A percentile compares a stretch with the other conserved stretches of the same genome.
Conservation (phyloP, 345 rosid genomes). For the Populus tremula region DNA sequence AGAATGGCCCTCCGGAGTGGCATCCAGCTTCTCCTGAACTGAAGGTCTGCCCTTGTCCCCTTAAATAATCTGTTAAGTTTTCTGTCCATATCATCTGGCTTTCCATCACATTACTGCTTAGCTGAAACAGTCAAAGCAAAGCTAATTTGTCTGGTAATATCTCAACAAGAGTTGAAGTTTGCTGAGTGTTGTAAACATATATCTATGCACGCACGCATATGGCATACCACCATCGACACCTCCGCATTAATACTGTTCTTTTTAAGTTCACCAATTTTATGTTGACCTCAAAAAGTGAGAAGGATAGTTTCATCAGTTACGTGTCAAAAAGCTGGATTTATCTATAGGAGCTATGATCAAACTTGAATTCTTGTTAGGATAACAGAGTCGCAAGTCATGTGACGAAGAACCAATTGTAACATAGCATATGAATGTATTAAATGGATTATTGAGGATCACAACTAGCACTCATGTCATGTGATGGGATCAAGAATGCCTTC, state of each 20-base stretch:
- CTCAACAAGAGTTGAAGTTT: neutral
- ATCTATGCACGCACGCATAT: neutral
- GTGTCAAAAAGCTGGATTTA: neutral
- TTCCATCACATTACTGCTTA: neutral
- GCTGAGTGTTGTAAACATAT: neutral
- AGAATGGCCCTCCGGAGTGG: constrained; percentile 92
- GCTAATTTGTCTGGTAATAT: neutral
- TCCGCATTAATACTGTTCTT: neutral
- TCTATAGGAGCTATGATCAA: neutral
- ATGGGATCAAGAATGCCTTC: neutral
- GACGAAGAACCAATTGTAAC: neutral
- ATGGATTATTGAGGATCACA: neutral
- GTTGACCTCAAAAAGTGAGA: too few species aligned
- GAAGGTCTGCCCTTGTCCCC: constrained; percentile 43
- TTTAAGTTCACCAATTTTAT: neutral
- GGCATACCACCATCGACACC: neutral
- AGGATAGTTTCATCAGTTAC: neutral
- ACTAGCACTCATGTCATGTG: too few species aligned
- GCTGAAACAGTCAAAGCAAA: neutral
- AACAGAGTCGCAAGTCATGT: neutral
- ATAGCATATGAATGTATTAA: neutral
- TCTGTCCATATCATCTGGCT: neutral
- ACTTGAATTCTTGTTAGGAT: neutral
- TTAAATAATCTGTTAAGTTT: neutral
- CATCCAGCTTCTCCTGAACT: constrained; percentile 89